Conservation (phyloP, 2,329 filamentous ascomycete genomes). For the Metarhizium brunneum region DNA sequence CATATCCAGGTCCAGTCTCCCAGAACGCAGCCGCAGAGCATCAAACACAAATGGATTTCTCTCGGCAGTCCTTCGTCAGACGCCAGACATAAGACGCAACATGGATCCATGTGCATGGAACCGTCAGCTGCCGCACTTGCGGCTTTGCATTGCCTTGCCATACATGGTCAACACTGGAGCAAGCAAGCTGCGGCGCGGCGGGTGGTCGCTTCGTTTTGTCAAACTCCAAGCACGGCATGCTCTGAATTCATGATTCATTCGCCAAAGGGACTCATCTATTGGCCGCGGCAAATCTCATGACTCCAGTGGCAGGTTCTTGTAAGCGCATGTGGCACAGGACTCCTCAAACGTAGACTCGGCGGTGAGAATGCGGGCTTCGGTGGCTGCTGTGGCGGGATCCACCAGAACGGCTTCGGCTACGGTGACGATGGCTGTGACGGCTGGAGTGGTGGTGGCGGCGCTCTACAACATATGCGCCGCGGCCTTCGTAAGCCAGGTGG, state of each 20-base stretch:
- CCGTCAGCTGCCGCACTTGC: not conserved
- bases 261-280: not conserved
- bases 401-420: conserved; percentile 28
- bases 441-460: conserved; percentile 24
- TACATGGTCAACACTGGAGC: no score
- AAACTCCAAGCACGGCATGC: no score
- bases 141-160: not conserved
- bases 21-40: no score
- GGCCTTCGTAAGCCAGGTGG: conserved; percentile 33
- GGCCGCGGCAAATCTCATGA: not conserved
- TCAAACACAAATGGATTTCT: not conserved
- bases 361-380: conserved; percentile 39
- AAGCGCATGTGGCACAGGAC: not conserved
- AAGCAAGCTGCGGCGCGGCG: no score
- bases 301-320: not conserved
- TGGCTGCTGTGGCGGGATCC: conserved; percentile 29
- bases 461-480: conserved; percentile 11
- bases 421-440: conserved; percentile 32
- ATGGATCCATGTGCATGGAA: not conserved
- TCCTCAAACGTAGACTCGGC: conserved; percentile 39
- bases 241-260: no score
- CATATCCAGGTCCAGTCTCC: not conserved
- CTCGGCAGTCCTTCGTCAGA: not conserved
- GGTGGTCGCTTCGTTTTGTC: no score
- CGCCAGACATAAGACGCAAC: not conserved